phyloP scores from a whole-genome alignment of 2,329 filamentous ascomycete genomes.

The Pseudogymnoascus sp. region DNA sequence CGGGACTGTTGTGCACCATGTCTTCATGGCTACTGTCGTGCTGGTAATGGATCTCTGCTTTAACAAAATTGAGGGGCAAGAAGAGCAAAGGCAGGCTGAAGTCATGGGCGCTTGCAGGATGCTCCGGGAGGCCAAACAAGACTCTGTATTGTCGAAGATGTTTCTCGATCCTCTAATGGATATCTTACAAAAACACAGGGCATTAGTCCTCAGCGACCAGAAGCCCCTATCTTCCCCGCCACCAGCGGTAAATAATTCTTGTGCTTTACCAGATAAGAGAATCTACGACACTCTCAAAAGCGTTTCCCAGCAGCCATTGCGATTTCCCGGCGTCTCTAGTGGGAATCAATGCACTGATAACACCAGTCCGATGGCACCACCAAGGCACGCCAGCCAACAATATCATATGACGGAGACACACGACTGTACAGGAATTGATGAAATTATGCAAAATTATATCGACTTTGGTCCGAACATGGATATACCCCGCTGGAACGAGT shows the following conservation, averaged over 20 bases:
- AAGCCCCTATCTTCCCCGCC: neutral
- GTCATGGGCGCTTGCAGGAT: slow-evolving; percentile 28
- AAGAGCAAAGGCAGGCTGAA: slow-evolving; percentile 25
- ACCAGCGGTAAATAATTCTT: neutral
- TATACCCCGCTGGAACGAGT: slow-evolving; percentile 5
- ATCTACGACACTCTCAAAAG: neutral
- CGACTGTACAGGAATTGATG: neutral
- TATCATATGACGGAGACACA: neutral
- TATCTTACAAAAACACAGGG: slow-evolving; percentile 22
- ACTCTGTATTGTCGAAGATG: slow-evolving; percentile 25
- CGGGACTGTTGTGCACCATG: slow-evolving; percentile 26
- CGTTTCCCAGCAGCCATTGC: neutral
- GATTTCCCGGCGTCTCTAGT: neutral
- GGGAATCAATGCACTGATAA: neutral
- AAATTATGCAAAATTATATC: slow-evolving; percentile 8
- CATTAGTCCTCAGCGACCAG: neutral
- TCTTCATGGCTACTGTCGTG: slow-evolving; percentile 33
- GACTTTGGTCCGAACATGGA: slow-evolving; percentile 2
- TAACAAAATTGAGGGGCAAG: slow-evolving; percentile 24
- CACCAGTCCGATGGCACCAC: neutral
- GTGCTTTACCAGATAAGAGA: neutral
- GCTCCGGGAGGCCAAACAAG: slow-evolving; percentile 27
- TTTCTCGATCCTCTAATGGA: slow-evolving; percentile 29
- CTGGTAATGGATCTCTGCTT: slow-evolving; percentile 33
- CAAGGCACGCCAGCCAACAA: neutral